phyloP scores from a whole-genome alignment of 805 yeast species.

The Kluyveromyces dobzhanskii region DNA sequence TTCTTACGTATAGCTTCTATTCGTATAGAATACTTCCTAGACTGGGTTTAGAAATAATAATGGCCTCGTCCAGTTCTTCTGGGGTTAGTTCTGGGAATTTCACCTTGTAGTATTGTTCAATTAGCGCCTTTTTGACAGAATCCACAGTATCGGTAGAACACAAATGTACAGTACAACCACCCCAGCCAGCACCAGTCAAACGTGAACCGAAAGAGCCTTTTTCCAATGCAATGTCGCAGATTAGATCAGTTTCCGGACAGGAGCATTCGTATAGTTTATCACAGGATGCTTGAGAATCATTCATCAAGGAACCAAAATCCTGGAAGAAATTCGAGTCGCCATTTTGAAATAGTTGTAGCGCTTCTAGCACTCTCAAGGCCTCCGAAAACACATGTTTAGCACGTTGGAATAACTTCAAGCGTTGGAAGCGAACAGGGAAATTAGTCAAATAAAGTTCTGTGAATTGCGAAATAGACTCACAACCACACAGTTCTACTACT shows the following conservation, averaged over 20 bases:
- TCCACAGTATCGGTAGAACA: constrained; percentile 28
- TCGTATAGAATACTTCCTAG: constrained; percentile 36
- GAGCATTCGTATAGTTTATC: constrained; percentile 44
- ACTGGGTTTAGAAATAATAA: constrained; percentile 48
- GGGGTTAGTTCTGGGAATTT: constrained; percentile 41
- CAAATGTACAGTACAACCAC: constrained; percentile 65
- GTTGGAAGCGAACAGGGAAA: constrained; percentile 51
- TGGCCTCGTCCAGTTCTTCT: constrained; percentile 40
- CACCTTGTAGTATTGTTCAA: constrained; percentile 41
- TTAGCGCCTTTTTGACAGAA: constrained; percentile 39
- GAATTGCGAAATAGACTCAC: constrained; percentile 37
- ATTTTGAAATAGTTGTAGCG: constrained; percentile 34
- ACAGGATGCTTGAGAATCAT: constrained; percentile 50
- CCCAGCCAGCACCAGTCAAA: constrained; percentile 77
- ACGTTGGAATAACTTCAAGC: constrained; percentile 47
- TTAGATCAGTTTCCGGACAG: constrained; percentile 42
- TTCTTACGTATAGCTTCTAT: neutral
- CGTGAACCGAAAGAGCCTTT: constrained; percentile 61
- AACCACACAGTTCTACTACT: constrained; percentile 30
- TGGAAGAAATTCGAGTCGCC: constrained; percentile 30
- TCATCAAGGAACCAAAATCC: constrained; percentile 47
- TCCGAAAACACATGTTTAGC: constrained; percentile 59
- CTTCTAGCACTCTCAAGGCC: constrained; percentile 47
- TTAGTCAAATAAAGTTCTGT: constrained; percentile 36
- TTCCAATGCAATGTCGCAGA: constrained; percentile 44